Evolutionary conservation across 768 basidiomycete genomes (phyloP), one percentile per base, ranked within the genome.

Genomic region (Trichaptum fuscoviolaceum): DNA sequence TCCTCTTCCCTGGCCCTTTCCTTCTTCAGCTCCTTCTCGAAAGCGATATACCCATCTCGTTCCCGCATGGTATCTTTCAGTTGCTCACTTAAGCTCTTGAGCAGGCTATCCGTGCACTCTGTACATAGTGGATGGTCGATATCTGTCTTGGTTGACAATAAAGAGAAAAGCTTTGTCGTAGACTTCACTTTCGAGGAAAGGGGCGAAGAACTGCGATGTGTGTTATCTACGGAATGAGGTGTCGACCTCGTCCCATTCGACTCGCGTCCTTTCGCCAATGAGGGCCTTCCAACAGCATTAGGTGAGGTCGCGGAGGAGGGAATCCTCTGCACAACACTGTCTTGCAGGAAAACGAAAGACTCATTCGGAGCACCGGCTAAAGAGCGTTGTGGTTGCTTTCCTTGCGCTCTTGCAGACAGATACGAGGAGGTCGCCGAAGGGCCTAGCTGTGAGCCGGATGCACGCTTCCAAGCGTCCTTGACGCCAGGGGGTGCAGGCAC

Each of bases 121-220:
- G 91, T 87, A 75, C 97, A 99, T 8, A 99, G 83, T 6, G 97
- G 97, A 74, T 98, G 95, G 74, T 95, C 93, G 58, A 96, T 85
- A 35, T 91, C 90, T 64, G 90, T 88, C 58, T 88, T 82, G 65
- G 88, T 85, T 15, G 92, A 91, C 58, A 94, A 81, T 34, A 93
- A 75, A 74, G 90, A 91, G 74, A 92, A 89, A 52, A 95, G 81
- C 23, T 87, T 86, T 67, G 84, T 83, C 61, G 90, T 88, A 36
- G 91, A 91, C 66, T 88, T 87, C 67, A 93, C 79, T 72, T 91
- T 90, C 75, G 90, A 87, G 57, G 91, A 90, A 68, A 92, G 80
- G 35, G 92, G 88, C 25, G 91, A 87, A 60, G 90, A 87, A 72
- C 85, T 86, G 36, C 80, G 81, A 35, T 86, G 74, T 26, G 68